These are phyloP conservation scores for Rubia yunnanensis DNA, from an alignment of 257 asterid genomes.

Conservation along the genomic window DNA sequence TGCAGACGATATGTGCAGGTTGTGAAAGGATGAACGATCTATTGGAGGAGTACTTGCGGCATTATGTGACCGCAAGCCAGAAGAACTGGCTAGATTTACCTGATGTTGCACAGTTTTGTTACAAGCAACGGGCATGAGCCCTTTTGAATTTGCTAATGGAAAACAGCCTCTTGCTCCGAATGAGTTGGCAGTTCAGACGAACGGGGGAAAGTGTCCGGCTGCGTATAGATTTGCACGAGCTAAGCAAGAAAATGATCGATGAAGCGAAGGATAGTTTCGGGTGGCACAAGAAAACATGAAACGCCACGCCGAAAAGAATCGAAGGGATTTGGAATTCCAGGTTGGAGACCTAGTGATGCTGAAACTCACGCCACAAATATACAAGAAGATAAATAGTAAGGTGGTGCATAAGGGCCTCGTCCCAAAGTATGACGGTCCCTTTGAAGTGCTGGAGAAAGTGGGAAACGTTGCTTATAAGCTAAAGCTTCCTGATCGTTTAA, in stretches of 20 bases:
- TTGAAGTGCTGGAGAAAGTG: neutral
- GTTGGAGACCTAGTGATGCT: neutral
- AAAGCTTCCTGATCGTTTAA: neutral
- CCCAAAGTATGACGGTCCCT: neutral
- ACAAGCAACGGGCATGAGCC: too few species aligned
- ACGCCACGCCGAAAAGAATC: neutral
- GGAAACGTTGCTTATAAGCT: neutral
- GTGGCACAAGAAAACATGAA: neutral
- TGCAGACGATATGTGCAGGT: too few species aligned
- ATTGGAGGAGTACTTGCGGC: neutral
- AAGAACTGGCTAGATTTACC: neutral
- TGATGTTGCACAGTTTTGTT: neutral
- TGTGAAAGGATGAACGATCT: neutral
- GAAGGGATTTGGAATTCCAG: neutral
- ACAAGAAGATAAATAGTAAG: neutral
- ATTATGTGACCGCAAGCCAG: too few species aligned
- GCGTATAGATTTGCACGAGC: neutral
- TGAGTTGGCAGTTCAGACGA: neutral
- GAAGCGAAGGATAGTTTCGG: neutral
- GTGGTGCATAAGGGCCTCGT: neutral
- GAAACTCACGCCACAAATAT: neutral
- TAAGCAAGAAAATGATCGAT: neutral
- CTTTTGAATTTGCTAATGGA: neutral
- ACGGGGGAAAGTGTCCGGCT: too few species aligned
- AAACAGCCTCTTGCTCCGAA: neutral